phyloP scores from a whole-genome alignment of 495 filamentous ascomycete genomes.

The Neurospora sp. region DNA sequence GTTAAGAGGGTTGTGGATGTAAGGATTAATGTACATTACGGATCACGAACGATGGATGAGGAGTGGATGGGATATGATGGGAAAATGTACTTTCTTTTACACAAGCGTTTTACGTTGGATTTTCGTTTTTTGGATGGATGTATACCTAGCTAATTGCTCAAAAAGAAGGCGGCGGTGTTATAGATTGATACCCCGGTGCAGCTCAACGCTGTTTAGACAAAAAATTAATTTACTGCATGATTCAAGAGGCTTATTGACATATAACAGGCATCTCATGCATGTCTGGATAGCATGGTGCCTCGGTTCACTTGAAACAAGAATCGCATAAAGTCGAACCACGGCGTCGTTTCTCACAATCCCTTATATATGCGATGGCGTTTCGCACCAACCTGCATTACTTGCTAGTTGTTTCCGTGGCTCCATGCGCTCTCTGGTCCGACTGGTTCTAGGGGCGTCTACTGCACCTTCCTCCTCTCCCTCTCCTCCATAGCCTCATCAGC shows the following conservation, averaged over 20 bases:
- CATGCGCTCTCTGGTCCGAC: no score
- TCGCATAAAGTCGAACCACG: neutral
- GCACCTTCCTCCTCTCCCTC: conserved; percentile 31
- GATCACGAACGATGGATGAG: neutral
- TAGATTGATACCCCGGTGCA: neutral
- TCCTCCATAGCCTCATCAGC: conserved; percentile 20
- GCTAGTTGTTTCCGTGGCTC: no score
- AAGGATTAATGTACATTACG: neutral
- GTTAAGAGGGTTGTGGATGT: neutral
- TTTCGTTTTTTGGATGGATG: neutral
- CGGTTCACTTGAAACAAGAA: neutral
- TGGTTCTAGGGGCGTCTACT: conserved; percentile 5
- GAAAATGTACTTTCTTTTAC: neutral
- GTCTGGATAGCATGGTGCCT: neutral
- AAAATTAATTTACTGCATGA: neutral
- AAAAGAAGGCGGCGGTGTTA: neutral
- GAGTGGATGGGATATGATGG: neutral
- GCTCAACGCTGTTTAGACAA: neutral
- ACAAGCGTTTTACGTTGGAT: neutral
- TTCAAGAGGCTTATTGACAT: neutral
- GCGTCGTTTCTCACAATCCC: no score
- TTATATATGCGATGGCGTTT: no score
- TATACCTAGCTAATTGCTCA: neutral
- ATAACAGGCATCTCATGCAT: neutral
- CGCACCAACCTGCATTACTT: no score